phyloP scores from a whole-genome alignment of 192 early-diverging fungal genomes.

The Backusella tuberculispora region DNA sequence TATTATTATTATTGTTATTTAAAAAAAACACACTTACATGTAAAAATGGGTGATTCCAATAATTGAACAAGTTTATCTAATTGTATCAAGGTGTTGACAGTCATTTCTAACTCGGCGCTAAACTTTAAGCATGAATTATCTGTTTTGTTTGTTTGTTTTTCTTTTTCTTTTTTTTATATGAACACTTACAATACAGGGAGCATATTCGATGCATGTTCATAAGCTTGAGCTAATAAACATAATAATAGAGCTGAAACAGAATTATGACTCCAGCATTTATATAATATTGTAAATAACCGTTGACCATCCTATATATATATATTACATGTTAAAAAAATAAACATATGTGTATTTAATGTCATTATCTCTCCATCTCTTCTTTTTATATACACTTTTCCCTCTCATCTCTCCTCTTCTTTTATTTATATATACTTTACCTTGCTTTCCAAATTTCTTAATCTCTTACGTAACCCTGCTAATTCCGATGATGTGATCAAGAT shows the following conservation, averaged over 20 bases:
- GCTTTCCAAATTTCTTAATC: slow-evolving; percentile 79
- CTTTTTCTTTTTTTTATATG: not conserved
- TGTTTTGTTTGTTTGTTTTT: not conserved
- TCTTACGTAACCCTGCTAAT: slow-evolving; percentile 75
- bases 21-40: slow-evolving; percentile 50
- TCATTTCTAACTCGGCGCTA: slow-evolving; percentile 89
- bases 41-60: slow-evolving; percentile 97
- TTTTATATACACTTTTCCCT: not conserved
- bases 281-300: slow-evolving; percentile 82
- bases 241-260: slow-evolving; percentile 92
- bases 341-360: too few relatives aligned
- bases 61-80: slow-evolving; percentile 98
- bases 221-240: slow-evolving; percentile 94
- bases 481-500: slow-evolving; percentile 97
- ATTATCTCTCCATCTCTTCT: too few relatives aligned
- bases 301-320: slow-evolving; percentile 65
- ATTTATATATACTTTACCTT: slow-evolving; percentile 35
- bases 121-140: not conserved
- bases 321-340: too few relatives aligned
- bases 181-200: slow-evolving; percentile 77
- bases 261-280: slow-evolving; percentile 96
- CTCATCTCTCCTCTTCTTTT: not conserved
- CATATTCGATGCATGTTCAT: slow-evolving; percentile 85
- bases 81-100: slow-evolving; percentile 91
- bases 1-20: not conserved